phyloP scores from a whole-genome alignment of 1,284 basidiomycete genomes.

The Ustilago crameri region DNA sequence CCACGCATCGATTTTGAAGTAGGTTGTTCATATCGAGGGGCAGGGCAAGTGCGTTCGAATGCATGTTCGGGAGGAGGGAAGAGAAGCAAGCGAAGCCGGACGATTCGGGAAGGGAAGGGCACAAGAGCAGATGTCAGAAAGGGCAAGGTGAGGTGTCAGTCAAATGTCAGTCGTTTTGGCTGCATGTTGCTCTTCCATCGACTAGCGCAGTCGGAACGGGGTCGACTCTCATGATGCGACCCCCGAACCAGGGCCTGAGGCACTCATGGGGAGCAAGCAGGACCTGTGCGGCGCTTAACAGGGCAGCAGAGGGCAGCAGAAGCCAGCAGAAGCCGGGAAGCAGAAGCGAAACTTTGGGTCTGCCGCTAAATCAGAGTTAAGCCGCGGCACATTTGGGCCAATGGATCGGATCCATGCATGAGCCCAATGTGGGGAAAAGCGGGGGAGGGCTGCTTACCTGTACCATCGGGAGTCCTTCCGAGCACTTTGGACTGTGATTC shows the following conservation, averaged over 20 bases:
- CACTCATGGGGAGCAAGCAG: too few relatives aligned
- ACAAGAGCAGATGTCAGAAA: constrained; percentile 13
- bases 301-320: background rate
- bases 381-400: constrained; percentile 33
- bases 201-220: constrained; percentile 8
- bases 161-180: background rate
- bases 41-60: background rate
- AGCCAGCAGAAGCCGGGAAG: background rate
- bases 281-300: background rate
- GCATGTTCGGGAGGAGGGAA: constrained; percentile 7
- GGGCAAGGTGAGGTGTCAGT: constrained; percentile 20
- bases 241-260: too few relatives aligned
- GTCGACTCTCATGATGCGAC: too few relatives aligned
- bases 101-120: constrained; percentile 10
- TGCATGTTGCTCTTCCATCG: background rate
- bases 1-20: background rate
- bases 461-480: constrained; percentile 48
- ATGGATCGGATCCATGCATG: constrained; percentile 7
- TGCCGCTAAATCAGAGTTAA: constrained; percentile 15
- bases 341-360: constrained; percentile 6
- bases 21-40: background rate
- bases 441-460: constrained; percentile 25
- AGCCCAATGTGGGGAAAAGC: constrained; percentile 21
- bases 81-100: background rate
- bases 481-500: constrained; percentile 29